Percentiles rank a stretch among this genome's conserved stretches.
Evolutionary conservation across 805 yeast species (phyloP).

Genomic region (Schwanniomyces yamadae): DNA sequence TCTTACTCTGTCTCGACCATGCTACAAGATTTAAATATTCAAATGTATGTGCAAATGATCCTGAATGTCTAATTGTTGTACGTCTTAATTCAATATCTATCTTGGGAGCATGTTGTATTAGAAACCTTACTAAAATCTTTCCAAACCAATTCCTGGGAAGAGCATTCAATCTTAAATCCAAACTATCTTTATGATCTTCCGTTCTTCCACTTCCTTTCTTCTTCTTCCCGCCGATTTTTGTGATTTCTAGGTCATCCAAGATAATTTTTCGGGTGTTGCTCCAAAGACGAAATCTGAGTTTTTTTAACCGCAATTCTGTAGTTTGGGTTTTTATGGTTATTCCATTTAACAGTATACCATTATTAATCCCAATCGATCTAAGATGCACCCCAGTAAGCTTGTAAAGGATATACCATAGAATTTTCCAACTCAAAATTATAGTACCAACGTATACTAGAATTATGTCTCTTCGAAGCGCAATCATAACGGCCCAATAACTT

Average conservation of each 20-base stretch:
- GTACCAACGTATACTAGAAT: background rate
- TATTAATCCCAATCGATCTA: conserved; percentile 31
- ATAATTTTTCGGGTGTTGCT: conserved; percentile 35
- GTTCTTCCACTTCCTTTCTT: background rate
- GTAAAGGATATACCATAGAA: conserved; percentile 32
- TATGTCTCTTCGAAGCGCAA: background rate
- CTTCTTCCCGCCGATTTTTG: conserved; percentile 1
- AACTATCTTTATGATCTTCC: background rate
- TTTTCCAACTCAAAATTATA: conserved; percentile 20
- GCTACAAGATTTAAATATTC: conserved; percentile 22
- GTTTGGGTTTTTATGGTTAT: conserved; percentile 17
- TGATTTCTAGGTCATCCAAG: conserved; percentile 23
- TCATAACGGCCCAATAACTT: too few species aligned
- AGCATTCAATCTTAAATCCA: conserved; percentile 7
- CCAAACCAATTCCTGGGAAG: conserved; percentile 16
- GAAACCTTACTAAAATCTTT: conserved; percentile 9
- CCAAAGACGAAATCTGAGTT: conserved; percentile 37
- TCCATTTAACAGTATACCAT: conserved; percentile 38
- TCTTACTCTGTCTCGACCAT: conserved; percentile 19
- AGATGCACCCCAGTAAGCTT: conserved; percentile 32
- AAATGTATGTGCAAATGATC: conserved; percentile 8
- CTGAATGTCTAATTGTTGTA: conserved; percentile 5
- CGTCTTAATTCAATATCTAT: conserved; percentile 21
- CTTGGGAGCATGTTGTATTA: conserved; percentile 19
- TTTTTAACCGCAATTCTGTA: conserved; percentile 16